These are phyloP conservation scores for Candida sphagnicola DNA, from an alignment of 805 yeast species.

Conservation along the genomic window DNA sequence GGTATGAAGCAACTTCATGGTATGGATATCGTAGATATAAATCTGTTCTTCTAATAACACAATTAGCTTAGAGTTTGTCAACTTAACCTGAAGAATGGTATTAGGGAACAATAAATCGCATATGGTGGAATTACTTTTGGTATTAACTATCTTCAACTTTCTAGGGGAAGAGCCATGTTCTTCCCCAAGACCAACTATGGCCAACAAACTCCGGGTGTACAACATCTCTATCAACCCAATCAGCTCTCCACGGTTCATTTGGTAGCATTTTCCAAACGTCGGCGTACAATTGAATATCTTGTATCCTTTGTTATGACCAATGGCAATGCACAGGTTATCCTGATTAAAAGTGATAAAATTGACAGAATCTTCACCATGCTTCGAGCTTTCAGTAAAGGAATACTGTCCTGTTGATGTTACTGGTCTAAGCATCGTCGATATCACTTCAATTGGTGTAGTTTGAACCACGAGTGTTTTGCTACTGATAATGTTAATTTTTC, in stretches of 20 bases:
- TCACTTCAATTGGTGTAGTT: not conserved
- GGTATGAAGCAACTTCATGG: constrained; percentile 40
- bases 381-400: not conserved
- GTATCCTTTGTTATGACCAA: constrained; percentile 63
- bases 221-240: constrained; percentile 83
- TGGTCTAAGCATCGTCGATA: constrained; percentile 1
- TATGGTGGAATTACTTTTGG: constrained; percentile 55
- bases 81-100: constrained; percentile 35
- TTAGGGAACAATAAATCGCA: constrained; percentile 43
- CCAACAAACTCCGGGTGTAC: constrained; percentile 81
- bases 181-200: constrained; percentile 75
- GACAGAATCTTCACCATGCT: constrained; percentile 20
- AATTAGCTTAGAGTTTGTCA: constrained; percentile 29
- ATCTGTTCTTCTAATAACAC: constrained; percentile 42
- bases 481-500: no score
- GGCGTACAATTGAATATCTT: constrained; percentile 77
- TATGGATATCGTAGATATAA: constrained; percentile 37
- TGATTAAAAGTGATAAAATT: constrained; percentile 69
- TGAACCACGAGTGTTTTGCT: not conserved
- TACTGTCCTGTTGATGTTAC: constrained; percentile 3
- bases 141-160: constrained; percentile 75
- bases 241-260: constrained; percentile 41
- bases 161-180: constrained; percentile 73
- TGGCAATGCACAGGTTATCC: constrained; percentile 77
- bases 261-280: constrained; percentile 27